Conservation (phyloP, 352 stramenopile species). For the Phytophthora citrophthora region DNA sequence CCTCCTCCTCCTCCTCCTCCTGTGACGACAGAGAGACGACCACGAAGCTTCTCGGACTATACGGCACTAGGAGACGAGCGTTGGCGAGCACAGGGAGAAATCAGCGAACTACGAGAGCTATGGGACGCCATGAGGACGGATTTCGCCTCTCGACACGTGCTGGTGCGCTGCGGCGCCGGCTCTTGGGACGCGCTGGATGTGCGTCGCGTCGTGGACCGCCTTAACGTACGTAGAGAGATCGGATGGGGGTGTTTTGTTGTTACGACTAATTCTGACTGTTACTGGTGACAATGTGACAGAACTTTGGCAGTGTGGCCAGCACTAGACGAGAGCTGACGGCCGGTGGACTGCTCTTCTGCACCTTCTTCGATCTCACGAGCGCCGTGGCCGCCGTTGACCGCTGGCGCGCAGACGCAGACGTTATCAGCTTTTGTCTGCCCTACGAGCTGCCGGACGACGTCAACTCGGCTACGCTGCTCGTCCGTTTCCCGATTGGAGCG, state of each 20-base stretch:
- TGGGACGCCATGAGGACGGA: constrained; percentile 60
- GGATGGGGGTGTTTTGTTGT: background rate
- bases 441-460: constrained; percentile 71
- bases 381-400: constrained; percentile 64
- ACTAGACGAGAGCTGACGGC: constrained; percentile 53
- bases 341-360: constrained; percentile 74
- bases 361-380: constrained; percentile 73
- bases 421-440: constrained; percentile 67
- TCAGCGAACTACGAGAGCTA: constrained; percentile 45
- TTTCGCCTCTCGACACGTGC: constrained; percentile 70
- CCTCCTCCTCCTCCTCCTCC: background rate
- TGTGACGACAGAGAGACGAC: constrained; percentile 29
- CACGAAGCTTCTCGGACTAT: constrained; percentile 79
- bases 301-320: constrained; percentile 63
- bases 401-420: constrained; percentile 48
- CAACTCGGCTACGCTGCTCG: constrained; percentile 69
- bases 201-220: constrained; percentile 49
- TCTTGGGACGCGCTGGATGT: constrained; percentile 47
- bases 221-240: constrained; percentile 51
- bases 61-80: constrained; percentile 40
- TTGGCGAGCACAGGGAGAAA: constrained; percentile 27
- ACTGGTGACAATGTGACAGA: constrained; percentile 37
- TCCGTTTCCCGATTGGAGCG: constrained; percentile 39
- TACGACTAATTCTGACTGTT: constrained; percentile 32
- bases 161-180: constrained; percentile 51